Conservation (phyloP, 306 rosid species). For the Luffa aegyptiaca region DNA sequence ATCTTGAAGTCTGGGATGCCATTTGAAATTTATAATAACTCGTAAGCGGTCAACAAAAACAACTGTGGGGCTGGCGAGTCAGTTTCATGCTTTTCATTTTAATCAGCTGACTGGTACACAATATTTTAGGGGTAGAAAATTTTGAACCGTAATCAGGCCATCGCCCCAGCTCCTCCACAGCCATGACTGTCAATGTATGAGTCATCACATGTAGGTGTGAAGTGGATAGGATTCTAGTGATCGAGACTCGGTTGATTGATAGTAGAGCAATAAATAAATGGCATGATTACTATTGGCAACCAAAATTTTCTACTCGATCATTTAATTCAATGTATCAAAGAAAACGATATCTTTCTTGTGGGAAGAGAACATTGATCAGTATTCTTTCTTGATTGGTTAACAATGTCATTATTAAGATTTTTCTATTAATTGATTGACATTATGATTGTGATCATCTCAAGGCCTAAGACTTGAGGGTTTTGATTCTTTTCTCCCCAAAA, state of each 20-base stretch:
- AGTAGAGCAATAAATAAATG: conserved; percentile 4
- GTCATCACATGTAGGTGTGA: not conserved
- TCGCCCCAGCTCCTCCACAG: conserved; percentile 10
- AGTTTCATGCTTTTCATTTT: conserved; percentile 6
- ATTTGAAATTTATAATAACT: not conserved
- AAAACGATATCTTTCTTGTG: conserved; percentile 21
- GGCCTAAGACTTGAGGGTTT: conserved; percentile 12
- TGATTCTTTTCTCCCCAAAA: conserved; percentile 14
- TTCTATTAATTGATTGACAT: not conserved
- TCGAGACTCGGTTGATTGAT: conserved; percentile 10
- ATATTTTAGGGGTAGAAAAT: not conserved
- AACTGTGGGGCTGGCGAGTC: not conserved
- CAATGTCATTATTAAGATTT: not conserved
- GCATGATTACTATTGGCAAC: not conserved
- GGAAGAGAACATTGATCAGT: conserved; percentile 17
- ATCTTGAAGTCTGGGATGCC: not conserved
- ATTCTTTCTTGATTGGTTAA: not conserved
- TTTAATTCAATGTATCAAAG: conserved; percentile 7
- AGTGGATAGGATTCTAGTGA: conserved; percentile 6
- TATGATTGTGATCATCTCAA: not conserved
- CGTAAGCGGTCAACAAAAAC: not conserved
- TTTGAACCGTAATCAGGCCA: conserved; percentile 4
- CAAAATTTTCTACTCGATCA: conserved; percentile 13
- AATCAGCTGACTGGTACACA: not conserved
- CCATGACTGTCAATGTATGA: not conserved